A percentile compares a stretch with the other conserved stretches of the same genome.
These are phyloP conservation scores for Alopecurus myosuroides DNA, from an alignment of 176 grass and related monocot genomes.

Conservation along the genomic window DNA sequence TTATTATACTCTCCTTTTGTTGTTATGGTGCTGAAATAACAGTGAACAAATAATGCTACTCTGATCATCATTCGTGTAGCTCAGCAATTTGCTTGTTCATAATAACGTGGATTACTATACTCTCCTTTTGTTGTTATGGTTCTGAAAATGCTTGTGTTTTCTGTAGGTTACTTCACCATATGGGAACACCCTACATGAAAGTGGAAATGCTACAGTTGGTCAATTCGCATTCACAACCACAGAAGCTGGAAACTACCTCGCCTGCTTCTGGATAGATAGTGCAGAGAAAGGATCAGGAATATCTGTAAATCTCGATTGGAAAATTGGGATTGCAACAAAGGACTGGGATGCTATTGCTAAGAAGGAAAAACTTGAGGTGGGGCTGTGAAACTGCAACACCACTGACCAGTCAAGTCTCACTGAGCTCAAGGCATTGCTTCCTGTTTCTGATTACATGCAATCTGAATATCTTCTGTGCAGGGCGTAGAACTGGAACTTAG, in stretches of 20 bases:
- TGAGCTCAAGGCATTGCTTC: constrained; percentile 12
- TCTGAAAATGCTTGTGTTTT: constrained; percentile 10
- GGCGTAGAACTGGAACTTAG: constrained; percentile 76
- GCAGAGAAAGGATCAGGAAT: constrained; percentile 40
- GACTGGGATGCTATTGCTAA: constrained; percentile 89
- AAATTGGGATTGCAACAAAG: constrained; percentile 80
- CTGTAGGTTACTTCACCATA: constrained; percentile 86
- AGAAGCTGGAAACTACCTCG: constrained; percentile 80
- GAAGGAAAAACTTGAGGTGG: constrained; percentile 91
- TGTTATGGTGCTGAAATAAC: background rate
- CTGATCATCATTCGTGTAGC: too few species aligned
- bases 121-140: background rate
- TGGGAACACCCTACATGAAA: constrained; percentile 76
- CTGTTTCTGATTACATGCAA: background rate
- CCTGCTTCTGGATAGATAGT: constrained; percentile 86
- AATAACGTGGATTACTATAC: background rate
- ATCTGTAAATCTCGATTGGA: constrained; percentile 84
- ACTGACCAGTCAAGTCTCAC: background rate
- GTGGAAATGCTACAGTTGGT: constrained; percentile 59
- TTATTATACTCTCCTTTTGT: background rate
- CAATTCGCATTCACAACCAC: constrained; percentile 79
- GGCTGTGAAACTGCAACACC: constrained; percentile 14
- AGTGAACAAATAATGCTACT: too few species aligned
- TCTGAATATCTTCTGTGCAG: constrained; percentile 29
- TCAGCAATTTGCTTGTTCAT: background rate